Conservation (phyloP, 352 stramenopile species). For the Lagenidium giganteum region DNA sequence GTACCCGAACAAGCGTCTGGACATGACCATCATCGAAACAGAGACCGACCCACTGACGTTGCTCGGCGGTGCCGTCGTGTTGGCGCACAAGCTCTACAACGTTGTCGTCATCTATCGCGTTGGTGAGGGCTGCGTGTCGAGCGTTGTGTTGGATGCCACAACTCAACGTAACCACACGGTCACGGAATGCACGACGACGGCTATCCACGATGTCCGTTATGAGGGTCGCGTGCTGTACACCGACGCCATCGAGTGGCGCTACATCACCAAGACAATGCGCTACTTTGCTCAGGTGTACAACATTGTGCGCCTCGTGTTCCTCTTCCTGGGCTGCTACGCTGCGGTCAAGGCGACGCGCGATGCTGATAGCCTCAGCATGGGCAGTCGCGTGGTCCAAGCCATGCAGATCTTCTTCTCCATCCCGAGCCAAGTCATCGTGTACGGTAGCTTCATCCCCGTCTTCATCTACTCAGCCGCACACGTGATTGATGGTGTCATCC, state of each 20-base stretch:
- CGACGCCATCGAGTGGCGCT: conserved; percentile 45
- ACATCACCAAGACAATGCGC: conserved; percentile 34
- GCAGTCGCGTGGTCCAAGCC: too few relatives aligned
- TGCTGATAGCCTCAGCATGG: conserved; percentile 1
- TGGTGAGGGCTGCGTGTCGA: too few relatives aligned
- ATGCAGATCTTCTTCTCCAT: conserved; percentile 34
- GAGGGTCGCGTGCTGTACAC: conserved; percentile 47
- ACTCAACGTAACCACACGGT: conserved; percentile 11
- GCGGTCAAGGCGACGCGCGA: conserved; percentile 15
- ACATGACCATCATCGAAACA: conserved; percentile 41
- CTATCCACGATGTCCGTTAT: conserved; percentile 35
- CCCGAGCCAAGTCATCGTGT: conserved; percentile 45
- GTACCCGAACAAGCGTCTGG: conserved; percentile 25
- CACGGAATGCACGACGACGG: conserved; percentile 19
- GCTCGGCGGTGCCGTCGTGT: conserved; percentile 33
- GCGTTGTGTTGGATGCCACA: too few relatives aligned
- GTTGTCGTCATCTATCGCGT: conserved; percentile 39
- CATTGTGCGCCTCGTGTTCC: conserved; percentile 24
- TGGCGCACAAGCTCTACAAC: conserved; percentile 54
- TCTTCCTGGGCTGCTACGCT: conserved; percentile 25
- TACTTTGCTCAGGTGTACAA: conserved; percentile 44
- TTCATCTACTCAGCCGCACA: conserved; percentile 41
- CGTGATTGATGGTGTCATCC: conserved; percentile 40
- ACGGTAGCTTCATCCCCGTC: conserved; percentile 44
- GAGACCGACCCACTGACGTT: conserved; percentile 47